Evolutionary conservation across 441 rosid species (phyloP).

Genomic region (Eruca vesicaria): DNA sequence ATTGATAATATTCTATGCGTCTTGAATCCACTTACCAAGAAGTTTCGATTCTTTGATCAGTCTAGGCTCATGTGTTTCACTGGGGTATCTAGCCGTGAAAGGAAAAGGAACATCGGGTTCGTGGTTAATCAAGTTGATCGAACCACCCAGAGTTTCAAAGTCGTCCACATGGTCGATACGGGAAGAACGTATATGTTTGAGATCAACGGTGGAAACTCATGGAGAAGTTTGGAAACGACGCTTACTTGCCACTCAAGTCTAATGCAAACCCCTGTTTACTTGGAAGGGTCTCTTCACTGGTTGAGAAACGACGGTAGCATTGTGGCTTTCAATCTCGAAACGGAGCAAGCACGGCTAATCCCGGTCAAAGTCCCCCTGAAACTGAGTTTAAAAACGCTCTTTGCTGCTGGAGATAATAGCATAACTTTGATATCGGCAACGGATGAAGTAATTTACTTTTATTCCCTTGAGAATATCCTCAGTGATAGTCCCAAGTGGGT

Average conservation of each 20-base stretch:
- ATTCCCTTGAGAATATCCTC: neutral
- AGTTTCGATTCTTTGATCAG: neutral
- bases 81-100: neutral
- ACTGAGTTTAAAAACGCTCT: neutral
- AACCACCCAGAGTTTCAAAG: neutral
- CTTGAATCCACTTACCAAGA: slow-evolving; percentile 13
- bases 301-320: slow-evolving; percentile 12
- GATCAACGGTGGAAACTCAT: neutral
- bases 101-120: neutral
- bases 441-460: neutral
- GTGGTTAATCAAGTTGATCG: slow-evolving; percentile 1
- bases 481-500: slow-evolving; percentile 14
- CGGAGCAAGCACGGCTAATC: neutral
- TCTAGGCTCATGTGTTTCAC: neutral
- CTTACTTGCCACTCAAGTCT: slow-evolving; percentile 8
- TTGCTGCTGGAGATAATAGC: neutral
- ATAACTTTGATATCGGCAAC: neutral
- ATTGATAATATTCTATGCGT: neutral
- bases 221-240: neutral
- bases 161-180: neutral
- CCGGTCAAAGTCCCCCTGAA: neutral
- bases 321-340: neutral
- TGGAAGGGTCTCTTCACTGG: slow-evolving; percentile 15
- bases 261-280: neutral
- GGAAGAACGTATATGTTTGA: neutral